phyloP scores from a whole-genome alignment of 2,329 filamentous ascomycete genomes.

The Fusarium sp. region DNA sequence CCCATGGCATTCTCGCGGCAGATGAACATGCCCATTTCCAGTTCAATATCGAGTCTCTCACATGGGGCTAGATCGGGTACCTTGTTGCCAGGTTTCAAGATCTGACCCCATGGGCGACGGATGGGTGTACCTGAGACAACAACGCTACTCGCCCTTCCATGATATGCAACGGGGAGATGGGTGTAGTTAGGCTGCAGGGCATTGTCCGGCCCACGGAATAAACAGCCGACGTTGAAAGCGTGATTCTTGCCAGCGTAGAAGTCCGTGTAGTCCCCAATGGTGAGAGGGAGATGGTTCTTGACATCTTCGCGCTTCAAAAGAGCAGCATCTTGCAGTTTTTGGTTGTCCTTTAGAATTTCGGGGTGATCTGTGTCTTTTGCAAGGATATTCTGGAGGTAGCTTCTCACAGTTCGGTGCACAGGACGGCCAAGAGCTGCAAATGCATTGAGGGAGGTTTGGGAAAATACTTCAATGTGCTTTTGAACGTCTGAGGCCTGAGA shows the following conservation, averaged over 20 bases:
- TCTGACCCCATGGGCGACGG: conserved; percentile 79
- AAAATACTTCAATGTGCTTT: conserved; percentile 47
- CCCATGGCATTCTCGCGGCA: conserved; percentile 75
- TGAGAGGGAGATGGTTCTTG: conserved; percentile 78
- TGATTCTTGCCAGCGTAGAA: conserved; percentile 87
- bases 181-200: conserved; percentile 86
- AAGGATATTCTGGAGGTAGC: conserved; percentile 73
- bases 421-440: conserved; percentile 70
- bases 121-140: conserved; percentile 81
- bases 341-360: conserved; percentile 54
- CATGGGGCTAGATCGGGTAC: conserved; percentile 70
- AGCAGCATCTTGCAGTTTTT: conserved; percentile 47
- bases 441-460: conserved; percentile 49
- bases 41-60: conserved; percentile 77
- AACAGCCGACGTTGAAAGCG: conserved; percentile 75
- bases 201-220: conserved; percentile 80
- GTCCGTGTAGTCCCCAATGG: conserved; percentile 86
- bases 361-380: conserved; percentile 64
- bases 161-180: conserved; percentile 84
- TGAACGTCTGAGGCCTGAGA: conserved; percentile 44
- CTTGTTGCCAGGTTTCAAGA: conserved; percentile 62
- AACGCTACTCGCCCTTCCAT: conserved; percentile 81
- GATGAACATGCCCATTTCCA: conserved; percentile 83
- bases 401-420: conserved; percentile 76
- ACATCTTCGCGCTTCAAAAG: conserved; percentile 58